A percentile compares a stretch with the other conserved stretches of the same genome.
These are phyloP conservation scores for Dothistroma pini DNA, from an alignment of 2,329 filamentous ascomycete genomes.

Conservation along the genomic window DNA sequence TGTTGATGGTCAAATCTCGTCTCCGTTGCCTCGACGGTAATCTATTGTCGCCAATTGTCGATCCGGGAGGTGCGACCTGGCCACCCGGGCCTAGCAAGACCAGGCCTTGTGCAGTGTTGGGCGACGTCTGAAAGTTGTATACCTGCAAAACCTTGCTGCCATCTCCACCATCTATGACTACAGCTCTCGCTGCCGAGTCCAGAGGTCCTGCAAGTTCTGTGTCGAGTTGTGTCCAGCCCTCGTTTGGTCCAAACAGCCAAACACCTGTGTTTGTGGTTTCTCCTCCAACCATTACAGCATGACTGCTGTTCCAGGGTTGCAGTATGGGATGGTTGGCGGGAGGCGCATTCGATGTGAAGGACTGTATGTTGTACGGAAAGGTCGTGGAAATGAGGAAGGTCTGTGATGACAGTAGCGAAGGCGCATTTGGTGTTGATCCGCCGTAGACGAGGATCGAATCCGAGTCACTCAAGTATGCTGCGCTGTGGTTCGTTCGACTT, in stretches of 20 bases:
- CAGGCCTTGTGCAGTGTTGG: constrained; percentile 70
- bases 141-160: constrained; percentile 73
- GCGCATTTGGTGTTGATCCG: constrained; percentile 62
- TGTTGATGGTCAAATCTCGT: constrained; percentile 54
- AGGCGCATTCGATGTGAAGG: constrained; percentile 58
- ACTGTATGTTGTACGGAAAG: constrained; percentile 60
- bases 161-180: constrained; percentile 68
- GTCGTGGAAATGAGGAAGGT: constrained; percentile 70
- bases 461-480: constrained; percentile 66
- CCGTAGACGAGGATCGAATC: constrained; percentile 77
- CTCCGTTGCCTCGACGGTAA: constrained; percentile 37
- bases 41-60: constrained; percentile 41
- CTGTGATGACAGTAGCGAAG: constrained; percentile 58
- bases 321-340: constrained; percentile 67
- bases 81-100: constrained; percentile 63
- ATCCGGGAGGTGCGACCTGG: constrained; percentile 44
- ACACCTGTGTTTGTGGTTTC: constrained; percentile 61
- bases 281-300: constrained; percentile 73
- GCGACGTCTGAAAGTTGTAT: constrained; percentile 70
- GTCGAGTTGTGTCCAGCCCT: constrained; percentile 65
- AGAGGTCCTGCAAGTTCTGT: constrained; percentile 55
- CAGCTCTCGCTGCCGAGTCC: constrained; percentile 40
- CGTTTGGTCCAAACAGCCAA: constrained; percentile 64
- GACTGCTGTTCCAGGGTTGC: constrained; percentile 66
- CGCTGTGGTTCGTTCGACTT: constrained; percentile 70